phyloP scores from a whole-genome alignment of 345 rosid genomes.

The Euphorbia lathyris region DNA sequence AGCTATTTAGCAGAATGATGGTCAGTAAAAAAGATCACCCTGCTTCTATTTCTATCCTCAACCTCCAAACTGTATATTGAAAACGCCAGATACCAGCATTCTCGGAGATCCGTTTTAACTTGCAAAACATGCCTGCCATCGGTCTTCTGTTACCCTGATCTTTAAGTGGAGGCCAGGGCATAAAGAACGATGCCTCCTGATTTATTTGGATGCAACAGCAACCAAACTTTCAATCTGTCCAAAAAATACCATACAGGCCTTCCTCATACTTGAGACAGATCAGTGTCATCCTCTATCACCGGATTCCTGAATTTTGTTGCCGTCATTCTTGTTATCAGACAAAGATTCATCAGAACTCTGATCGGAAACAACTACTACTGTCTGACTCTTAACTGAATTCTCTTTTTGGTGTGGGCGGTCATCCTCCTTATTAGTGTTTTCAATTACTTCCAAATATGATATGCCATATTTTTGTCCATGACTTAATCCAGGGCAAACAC shows the following conservation, averaged over 20 bases:
- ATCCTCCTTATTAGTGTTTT: constrained; percentile 16
- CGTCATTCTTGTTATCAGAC: not conserved
- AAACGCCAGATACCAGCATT: not conserved
- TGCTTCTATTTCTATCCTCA: not conserved
- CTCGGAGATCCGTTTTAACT: not conserved
- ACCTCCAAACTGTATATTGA: not conserved
- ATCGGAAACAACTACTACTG: constrained; percentile 7
- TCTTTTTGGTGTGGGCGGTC: constrained; percentile 10
- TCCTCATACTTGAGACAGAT: not conserved
- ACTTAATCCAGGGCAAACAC: constrained; percentile 74
- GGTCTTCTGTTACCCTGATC: not conserved
- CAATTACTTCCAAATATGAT: constrained; percentile 40
- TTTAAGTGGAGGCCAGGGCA: not conserved
- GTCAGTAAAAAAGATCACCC: not conserved
- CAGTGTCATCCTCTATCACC: not conserved
- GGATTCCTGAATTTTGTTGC: constrained; percentile 1
- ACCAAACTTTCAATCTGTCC: not conserved
- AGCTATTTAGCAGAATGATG: not conserved
- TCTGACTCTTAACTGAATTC: constrained; percentile 13
- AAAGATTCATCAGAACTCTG: constrained; percentile 5
- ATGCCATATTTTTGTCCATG: constrained; percentile 83
- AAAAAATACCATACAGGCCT: not conserved
- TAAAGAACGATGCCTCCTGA: not conserved
- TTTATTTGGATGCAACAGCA: constrained; percentile 7
- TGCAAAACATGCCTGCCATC: not conserved